These are phyloP conservation scores for Periconia macrospinosa DNA, from an alignment of 2,329 filamentous ascomycete genomes.

Conservation along the genomic window DNA sequence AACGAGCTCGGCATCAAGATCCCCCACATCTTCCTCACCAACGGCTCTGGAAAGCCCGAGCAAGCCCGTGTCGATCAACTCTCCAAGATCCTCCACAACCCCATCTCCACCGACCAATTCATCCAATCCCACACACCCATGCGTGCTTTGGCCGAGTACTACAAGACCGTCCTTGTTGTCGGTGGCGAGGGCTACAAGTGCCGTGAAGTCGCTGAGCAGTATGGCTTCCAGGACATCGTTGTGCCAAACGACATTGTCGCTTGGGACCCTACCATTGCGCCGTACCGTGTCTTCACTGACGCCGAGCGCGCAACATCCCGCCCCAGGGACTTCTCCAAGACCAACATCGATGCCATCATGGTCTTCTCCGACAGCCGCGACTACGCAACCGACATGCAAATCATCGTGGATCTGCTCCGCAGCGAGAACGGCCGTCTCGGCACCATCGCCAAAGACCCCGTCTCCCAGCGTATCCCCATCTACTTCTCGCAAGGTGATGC, in stretches of 20 bases:
- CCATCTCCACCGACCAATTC: conserved; percentile 72
- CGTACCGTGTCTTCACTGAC: conserved; percentile 68
- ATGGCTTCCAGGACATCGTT: conserved; percentile 73
- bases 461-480: conserved; percentile 69
- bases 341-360: conserved; percentile 73
- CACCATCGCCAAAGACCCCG: conserved; percentile 67
- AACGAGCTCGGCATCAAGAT: conserved; percentile 80
- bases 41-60: conserved; percentile 74
- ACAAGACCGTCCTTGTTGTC: conserved; percentile 73
- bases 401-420: conserved; percentile 73
- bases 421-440: conserved; percentile 67
- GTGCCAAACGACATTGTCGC: conserved; percentile 75
- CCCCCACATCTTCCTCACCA: conserved; percentile 73
- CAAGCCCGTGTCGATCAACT: conserved; percentile 66
- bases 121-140: conserved; percentile 78
- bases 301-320: conserved; percentile 68
- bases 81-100: conserved; percentile 65
- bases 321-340: conserved; percentile 71
- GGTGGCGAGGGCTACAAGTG: conserved; percentile 76
- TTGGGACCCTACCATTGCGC: conserved; percentile 69
- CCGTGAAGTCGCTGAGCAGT: conserved; percentile 71
- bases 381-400: conserved; percentile 75
- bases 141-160: conserved; percentile 75
- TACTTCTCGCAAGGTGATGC: conserved; percentile 71
- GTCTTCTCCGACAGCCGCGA: conserved; percentile 75